phyloP scores from a whole-genome alignment of 1,284 basidiomycete genomes.

The Sutorius eximius region DNA sequence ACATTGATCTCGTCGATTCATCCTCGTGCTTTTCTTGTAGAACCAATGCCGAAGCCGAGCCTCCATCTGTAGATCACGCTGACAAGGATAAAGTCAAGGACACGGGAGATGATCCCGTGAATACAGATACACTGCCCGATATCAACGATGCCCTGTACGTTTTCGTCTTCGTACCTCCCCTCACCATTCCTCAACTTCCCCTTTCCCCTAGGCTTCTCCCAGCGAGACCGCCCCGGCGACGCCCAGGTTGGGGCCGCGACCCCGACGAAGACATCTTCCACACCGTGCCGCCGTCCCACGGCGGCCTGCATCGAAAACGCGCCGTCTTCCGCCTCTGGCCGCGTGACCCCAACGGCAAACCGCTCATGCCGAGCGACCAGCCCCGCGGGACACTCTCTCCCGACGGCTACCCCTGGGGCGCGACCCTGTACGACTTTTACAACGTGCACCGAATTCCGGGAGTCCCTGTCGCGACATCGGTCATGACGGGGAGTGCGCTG shows the following conservation, averaged over 20 bases:
- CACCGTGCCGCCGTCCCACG: constrained; percentile 4
- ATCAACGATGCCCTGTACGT: too few relatives aligned
- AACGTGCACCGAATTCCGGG: constrained; percentile 28
- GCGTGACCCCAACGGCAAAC: constrained; percentile 15
- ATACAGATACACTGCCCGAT: too few relatives aligned
- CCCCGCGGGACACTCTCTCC: constrained; percentile 29
- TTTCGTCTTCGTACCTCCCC: too few relatives aligned
- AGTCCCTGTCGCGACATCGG: constrained; percentile 11
- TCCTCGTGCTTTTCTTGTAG: neutral
- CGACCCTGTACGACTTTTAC: constrained; percentile 46
- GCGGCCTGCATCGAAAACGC: constrained; percentile 1
- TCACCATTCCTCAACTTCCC: too few relatives aligned
- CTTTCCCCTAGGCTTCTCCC: neutral
- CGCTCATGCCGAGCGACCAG: neutral
- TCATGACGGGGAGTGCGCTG: constrained; percentile 41
- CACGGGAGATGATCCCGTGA: neutral
- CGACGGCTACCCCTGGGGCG: constrained; percentile 45
- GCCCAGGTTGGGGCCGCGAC: constrained; percentile 6
- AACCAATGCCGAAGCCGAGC: neutral
- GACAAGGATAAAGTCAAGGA: constrained; percentile 1
- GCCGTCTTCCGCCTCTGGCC: constrained; percentile 26
- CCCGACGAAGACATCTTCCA: constrained; percentile 9
- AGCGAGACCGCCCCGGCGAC: neutral
- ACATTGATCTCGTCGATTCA: too few relatives aligned
- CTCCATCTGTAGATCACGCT: neutral